These are phyloP conservation scores for Ensete ventricosum DNA, from an alignment of 176 grass and related monocot genomes.

Conservation along the genomic window DNA sequence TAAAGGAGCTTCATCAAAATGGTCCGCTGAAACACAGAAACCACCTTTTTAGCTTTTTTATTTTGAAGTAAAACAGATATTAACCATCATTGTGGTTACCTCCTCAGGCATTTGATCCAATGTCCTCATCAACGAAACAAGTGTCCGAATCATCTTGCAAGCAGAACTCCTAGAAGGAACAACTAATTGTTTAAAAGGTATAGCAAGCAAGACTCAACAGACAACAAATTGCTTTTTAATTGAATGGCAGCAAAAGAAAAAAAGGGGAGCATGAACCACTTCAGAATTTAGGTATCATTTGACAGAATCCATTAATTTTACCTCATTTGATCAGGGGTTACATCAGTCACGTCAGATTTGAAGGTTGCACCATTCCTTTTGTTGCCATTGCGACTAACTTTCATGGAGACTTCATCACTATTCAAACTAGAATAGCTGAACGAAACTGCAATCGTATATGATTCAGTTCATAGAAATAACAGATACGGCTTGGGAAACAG, in stretches of 20 bases:
- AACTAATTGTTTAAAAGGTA: background rate
- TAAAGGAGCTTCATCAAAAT: slow-evolving; percentile 98
- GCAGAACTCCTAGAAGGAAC: slow-evolving; percentile 63
- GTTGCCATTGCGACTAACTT: slow-evolving; percentile 72
- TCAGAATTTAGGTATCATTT: background rate
- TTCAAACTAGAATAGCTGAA: slow-evolving; percentile 70
- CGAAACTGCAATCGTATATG: slow-evolving; percentile 39
- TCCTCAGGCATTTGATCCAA: slow-evolving; percentile 94
- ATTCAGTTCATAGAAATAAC: slow-evolving; percentile 7
- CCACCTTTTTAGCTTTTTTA: slow-evolving; percentile 13
- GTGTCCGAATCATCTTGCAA: slow-evolving; percentile 93
- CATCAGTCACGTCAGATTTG: slow-evolving; percentile 57
- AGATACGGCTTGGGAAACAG: background rate
- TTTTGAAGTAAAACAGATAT: slow-evolving; percentile 9
- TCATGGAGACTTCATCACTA: slow-evolving; percentile 79
- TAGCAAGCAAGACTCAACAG: background rate
- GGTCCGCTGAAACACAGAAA: slow-evolving; percentile 52
- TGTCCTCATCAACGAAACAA: slow-evolving; percentile 97
- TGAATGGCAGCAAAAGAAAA: background rate
- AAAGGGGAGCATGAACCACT: background rate
- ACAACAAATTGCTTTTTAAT: background rate
- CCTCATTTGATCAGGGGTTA: slow-evolving; percentile 99
- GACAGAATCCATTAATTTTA: slow-evolving; percentile 1
- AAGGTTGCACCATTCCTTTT: slow-evolving; percentile 61
- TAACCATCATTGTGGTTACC: slow-evolving; percentile 31